Percentiles rank a stretch among this genome's conserved stretches.
These are phyloP conservation scores for Saccharomyces hybrid DNA, from an alignment of 1,139 yeast species.

Conservation along the genomic window DNA sequence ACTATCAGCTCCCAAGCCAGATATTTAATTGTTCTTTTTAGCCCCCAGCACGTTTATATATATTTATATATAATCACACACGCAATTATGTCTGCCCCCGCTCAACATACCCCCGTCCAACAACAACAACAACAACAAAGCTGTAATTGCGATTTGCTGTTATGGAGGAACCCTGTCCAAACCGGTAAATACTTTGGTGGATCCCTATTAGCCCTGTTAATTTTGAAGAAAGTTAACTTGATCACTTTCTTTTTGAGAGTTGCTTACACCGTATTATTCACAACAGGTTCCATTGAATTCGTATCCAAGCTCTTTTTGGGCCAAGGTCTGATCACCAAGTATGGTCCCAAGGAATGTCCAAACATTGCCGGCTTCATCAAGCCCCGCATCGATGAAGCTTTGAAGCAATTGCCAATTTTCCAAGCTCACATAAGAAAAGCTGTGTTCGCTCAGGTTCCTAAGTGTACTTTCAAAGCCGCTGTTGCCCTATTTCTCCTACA, in stretches of 20 bases:
- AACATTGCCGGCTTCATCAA: slow-evolving; percentile 36
- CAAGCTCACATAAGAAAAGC: slow-evolving; percentile 28
- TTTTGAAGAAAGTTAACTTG: slow-evolving; percentile 63
- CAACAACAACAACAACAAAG: background rate
- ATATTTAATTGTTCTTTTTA: background rate
- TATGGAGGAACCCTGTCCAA: slow-evolving; percentile 76
- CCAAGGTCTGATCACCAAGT: slow-evolving; percentile 59
- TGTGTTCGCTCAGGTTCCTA: slow-evolving; percentile 30
- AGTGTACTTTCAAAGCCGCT: slow-evolving; percentile 66
- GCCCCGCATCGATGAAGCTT: slow-evolving; percentile 35
- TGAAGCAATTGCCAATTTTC: slow-evolving; percentile 25
- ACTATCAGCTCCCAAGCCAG: no score
- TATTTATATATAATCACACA: background rate
- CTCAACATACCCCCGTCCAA: background rate
- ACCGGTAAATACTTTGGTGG: slow-evolving; percentile 75
- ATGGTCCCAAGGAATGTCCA: slow-evolving; percentile 30
- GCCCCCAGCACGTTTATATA: background rate
- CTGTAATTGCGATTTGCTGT: slow-evolving; percentile 41
- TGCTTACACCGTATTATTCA: slow-evolving; percentile 32
- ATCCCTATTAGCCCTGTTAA: slow-evolving; percentile 48
- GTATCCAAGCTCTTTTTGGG: slow-evolving; percentile 59
- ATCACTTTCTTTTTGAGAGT: slow-evolving; percentile 57
- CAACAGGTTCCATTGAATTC: slow-evolving; percentile 64
- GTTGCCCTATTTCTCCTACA: slow-evolving; percentile 55
- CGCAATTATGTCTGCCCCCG: background rate